Evolutionary conservation across 202 grass and related monocot genomes (phyloP).

Genomic region (Hordeum pubiflorum): DNA sequence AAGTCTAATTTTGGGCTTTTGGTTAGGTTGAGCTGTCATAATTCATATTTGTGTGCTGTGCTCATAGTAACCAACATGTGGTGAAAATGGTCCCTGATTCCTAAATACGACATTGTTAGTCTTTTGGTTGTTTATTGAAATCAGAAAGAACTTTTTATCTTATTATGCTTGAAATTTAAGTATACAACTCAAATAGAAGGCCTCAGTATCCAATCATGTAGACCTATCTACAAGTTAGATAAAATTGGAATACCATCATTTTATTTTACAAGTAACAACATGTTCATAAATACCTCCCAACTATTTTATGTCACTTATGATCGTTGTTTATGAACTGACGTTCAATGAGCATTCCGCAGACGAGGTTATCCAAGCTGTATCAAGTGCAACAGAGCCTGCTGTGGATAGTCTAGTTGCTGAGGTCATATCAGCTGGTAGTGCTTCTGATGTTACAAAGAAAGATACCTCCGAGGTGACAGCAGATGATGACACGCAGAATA

Average conservation of each 20-base stretch:
- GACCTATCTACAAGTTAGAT: background rate
- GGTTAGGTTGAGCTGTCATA: background rate
- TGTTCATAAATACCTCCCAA: background rate
- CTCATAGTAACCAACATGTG: background rate
- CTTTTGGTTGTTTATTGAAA: background rate
- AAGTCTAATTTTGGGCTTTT: background rate
- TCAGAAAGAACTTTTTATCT: background rate
- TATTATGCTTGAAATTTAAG: background rate
- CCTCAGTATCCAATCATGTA: background rate
- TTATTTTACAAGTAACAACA: background rate
- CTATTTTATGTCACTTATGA: background rate
- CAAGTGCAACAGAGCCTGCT: background rate
- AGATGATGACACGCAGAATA: background rate
- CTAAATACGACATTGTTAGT: background rate
- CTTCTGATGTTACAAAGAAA: background rate
- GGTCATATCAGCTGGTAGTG: background rate
- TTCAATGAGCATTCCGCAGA: conserved; percentile 28
- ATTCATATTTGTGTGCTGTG: conserved; percentile 2
- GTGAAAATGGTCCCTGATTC: background rate
- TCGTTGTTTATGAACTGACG: conserved; percentile 10
- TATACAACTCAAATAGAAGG: background rate
- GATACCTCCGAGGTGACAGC: conserved; percentile 2
- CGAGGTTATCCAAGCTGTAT: background rate
- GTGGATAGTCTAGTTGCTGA: background rate
- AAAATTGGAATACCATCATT: background rate